phyloP scores from a whole-genome alignment of 31 red algal genomes.

The Bonnemaisonia californica region DNA sequence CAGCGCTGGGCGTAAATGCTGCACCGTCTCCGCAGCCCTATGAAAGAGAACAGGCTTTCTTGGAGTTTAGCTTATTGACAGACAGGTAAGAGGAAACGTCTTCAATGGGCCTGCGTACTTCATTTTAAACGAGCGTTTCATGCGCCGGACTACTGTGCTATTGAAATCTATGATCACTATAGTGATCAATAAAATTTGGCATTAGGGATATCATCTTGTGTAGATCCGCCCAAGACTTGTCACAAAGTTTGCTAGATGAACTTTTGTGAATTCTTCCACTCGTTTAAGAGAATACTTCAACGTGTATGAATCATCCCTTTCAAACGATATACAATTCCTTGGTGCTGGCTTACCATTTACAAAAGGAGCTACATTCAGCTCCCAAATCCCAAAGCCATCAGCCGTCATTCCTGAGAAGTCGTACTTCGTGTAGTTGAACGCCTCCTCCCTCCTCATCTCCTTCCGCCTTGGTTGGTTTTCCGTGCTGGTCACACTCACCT shows the following conservation, averaged over 20 bases:
- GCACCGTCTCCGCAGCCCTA: no score
- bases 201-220: not conserved
- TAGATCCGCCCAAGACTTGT: constrained; percentile 23
- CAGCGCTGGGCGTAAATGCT: no score
- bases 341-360: constrained; percentile 41
- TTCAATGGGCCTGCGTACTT: no score
- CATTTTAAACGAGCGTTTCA: no score
- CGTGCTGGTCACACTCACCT: not conserved
- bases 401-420: constrained; percentile 6
- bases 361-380: constrained; percentile 37
- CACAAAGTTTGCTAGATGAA: constrained; percentile 48
- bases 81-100: no score
- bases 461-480: not conserved
- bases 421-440: constrained; percentile 42
- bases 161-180: no score
- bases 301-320: constrained; percentile 32
- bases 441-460: not conserved
- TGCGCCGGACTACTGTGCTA: no score
- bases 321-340: constrained; percentile 18
- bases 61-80: no score
- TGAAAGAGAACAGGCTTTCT: no score
- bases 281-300: constrained; percentile 37
- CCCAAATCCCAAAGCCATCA: constrained; percentile 36
- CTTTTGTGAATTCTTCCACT: constrained; percentile 19
- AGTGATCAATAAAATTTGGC: no score